Conservation (phyloP, 2,329 filamentous ascomycete genomes). For the Aspergillus terreus region DNA sequence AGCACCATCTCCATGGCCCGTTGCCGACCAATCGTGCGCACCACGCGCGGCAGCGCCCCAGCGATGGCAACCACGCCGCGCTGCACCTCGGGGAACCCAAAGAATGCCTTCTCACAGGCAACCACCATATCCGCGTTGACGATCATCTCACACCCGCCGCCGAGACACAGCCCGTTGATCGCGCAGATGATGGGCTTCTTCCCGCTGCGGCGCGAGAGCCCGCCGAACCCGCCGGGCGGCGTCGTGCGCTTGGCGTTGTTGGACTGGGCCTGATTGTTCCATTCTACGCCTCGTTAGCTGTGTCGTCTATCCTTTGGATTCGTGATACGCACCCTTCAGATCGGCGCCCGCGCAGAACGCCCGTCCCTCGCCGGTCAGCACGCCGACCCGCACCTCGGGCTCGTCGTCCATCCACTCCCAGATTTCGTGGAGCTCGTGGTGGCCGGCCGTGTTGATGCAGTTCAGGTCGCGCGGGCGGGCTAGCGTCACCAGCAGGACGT, state of each 20-base stretch:
- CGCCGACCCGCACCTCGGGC: constrained; percentile 36
- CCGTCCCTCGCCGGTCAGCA: constrained; percentile 40
- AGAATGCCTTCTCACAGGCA: constrained; percentile 53
- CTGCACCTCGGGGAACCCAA: constrained; percentile 69
- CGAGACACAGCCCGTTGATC: constrained; percentile 70
- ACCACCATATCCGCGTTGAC: constrained; percentile 69
- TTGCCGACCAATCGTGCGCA: constrained; percentile 62
- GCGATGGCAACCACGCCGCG: constrained; percentile 68
- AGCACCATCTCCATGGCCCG: constrained; percentile 71
- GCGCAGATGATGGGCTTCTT: constrained; percentile 71
- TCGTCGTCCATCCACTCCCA: constrained; percentile 47
- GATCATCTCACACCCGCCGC: constrained; percentile 73
- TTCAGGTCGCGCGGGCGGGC: constrained; percentile 43
- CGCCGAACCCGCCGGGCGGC: constrained; percentile 38
- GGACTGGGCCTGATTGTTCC: constrained; percentile 24
- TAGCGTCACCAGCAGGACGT: constrained; percentile 48
- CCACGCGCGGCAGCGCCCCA: constrained; percentile 65
- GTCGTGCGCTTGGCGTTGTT: constrained; percentile 11
- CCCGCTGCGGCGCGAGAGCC: constrained; percentile 43
- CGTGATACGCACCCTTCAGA: constrained; percentile 34
- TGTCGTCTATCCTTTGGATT: not conserved
- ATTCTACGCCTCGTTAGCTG: constrained; percentile 24
- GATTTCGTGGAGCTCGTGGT: constrained; percentile 40
- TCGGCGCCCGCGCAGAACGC: constrained; percentile 46
- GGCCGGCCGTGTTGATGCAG: constrained; percentile 41